Evolutionary conservation across 1,139 yeast genomes (phyloP), one percentile per base, ranked within the genome.

Genomic region (Kodamaea anthophila): DNA sequence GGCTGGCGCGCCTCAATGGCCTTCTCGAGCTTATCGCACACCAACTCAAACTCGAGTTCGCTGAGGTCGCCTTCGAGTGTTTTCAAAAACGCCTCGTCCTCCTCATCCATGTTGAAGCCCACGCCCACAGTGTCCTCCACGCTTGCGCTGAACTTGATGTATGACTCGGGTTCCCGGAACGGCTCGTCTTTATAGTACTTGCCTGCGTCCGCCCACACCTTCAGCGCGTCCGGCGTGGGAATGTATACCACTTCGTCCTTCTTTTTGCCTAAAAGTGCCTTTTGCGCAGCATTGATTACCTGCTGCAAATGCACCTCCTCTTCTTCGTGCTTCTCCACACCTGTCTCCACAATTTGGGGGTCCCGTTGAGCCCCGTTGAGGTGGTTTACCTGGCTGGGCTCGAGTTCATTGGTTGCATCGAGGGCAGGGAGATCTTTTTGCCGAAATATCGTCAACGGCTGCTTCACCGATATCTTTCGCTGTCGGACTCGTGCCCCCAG

Each of bases 311-410:
- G 98, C 31, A 85, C 94, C 57, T 91, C 98, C 51, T 86, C 94
- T 57, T 91, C 98, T 56, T 91, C 99, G 44, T 86, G 87, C 53
- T 93, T 91, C 53, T 91, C 99, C 29, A 91, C 98, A 56, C 99
- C 99, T 5, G 98, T 91, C 47, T 91, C 99, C 28, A 91, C 76
- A 36, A 86, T 86, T 47, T 86, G 88, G 16, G 85, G 58, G 41
- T 88, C 96, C 31, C 97, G 74, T 45, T 71, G 75, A 37, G 76
- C 81, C 28, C 45, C 37, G 73, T 74, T 41, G 21, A 66, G 47
- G 43, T 66, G 72, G 42, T 65, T 61, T 14, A 66, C 53, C 36
- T 65, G 72, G 37, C 65, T 58, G 9, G 68, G 71, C 39, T 66
- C 73, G 32, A 66, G 47, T 33, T 65, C 71, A 46, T 53, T 59